Percentiles rank a stretch among this genome's conserved stretches.
Evolutionary conservation across 1,284 basidiomycete genomes (phyloP).

Genomic region (Gastroboletus turbinatus): DNA sequence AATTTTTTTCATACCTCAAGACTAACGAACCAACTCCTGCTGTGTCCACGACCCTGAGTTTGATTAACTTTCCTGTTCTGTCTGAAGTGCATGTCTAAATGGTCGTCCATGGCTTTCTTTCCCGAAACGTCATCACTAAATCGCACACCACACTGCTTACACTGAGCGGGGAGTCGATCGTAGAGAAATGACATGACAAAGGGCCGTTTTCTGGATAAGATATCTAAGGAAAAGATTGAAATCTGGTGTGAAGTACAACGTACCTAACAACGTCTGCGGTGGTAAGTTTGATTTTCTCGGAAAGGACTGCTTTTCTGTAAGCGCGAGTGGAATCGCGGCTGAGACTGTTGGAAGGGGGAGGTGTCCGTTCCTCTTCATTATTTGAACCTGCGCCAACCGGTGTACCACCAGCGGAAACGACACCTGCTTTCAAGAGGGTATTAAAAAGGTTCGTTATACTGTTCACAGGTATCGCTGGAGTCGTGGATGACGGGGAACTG

Average conservation of each 20-base stretch:
- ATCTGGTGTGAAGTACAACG: slow-evolving; percentile 22
- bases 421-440: slow-evolving; percentile 70
- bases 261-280: slow-evolving; percentile 75
- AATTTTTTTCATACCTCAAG: slow-evolving; percentile 63
- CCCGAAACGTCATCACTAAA: slow-evolving; percentile 74
- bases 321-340: slow-evolving; percentile 56
- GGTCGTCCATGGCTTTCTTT: slow-evolving; percentile 81
- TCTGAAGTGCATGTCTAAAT: slow-evolving; percentile 97
- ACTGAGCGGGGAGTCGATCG: slow-evolving; percentile 75
- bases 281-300: slow-evolving; percentile 67
- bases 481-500: slow-evolving; percentile 26
- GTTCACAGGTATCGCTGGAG: slow-evolving; percentile 33
- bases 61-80: slow-evolving; percentile 91
- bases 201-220: slow-evolving; percentile 55
- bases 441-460: slow-evolving; percentile 63
- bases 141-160: slow-evolving; percentile 92
- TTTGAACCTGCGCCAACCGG: slow-evolving; percentile 48
- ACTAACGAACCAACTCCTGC: slow-evolving; percentile 87
- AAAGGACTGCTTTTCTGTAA: slow-evolving; percentile 74
- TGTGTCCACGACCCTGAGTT: slow-evolving; percentile 83
- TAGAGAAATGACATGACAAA: slow-evolving; percentile 69
- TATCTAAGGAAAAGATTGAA: slow-evolving; percentile 8
- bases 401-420: slow-evolving; percentile 57
- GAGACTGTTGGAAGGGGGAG: slow-evolving; percentile 38
- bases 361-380: slow-evolving; percentile 41